Conservation (phyloP, 768 basidiomycete species). For the Phlebiopsis gigantea region DNA sequence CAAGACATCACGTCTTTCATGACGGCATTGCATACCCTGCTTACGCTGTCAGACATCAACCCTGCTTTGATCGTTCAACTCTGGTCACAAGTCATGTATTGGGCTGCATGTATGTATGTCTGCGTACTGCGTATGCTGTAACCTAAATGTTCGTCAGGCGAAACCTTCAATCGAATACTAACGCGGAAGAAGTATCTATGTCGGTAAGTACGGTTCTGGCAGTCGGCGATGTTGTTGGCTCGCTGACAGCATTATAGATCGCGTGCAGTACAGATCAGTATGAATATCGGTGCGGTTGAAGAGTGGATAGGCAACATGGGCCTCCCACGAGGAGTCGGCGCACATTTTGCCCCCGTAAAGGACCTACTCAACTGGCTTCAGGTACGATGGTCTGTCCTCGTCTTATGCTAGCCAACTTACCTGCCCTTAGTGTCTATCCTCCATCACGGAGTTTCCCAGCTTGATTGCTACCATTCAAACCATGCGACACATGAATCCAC, state of each 20-base stretch:
- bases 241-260: constrained; percentile 39
- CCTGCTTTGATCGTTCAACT: constrained; percentile 84
- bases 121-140: background rate
- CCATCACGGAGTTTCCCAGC: constrained; percentile 81
- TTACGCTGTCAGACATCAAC: constrained; percentile 85
- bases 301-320: constrained; percentile 87
- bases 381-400: constrained; percentile 33
- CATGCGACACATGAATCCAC: constrained; percentile 82
- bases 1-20: constrained; percentile 71
- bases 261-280: constrained; percentile 81
- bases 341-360: constrained; percentile 78
- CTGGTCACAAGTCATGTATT: constrained; percentile 98
- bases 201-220: constrained; percentile 53
- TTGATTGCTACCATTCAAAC: constrained; percentile 88
- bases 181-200: constrained; percentile 95
- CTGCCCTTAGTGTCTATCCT: constrained; percentile 65
- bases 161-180: constrained; percentile 78
- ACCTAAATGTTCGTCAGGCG: constrained; percentile 40
- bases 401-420: background rate
- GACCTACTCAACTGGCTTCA: constrained; percentile 87
- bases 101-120: constrained; percentile 82
- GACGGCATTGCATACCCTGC: constrained; percentile 76
- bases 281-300: constrained; percentile 82
- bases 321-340: constrained; percentile 71
- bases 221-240: too few species aligned